A percentile compares a stretch with the other conserved stretches of the same genome.
Evolutionary conservation across 1,139 yeast species (phyloP).

Genomic region (Debaryomyces singareniensis): DNA sequence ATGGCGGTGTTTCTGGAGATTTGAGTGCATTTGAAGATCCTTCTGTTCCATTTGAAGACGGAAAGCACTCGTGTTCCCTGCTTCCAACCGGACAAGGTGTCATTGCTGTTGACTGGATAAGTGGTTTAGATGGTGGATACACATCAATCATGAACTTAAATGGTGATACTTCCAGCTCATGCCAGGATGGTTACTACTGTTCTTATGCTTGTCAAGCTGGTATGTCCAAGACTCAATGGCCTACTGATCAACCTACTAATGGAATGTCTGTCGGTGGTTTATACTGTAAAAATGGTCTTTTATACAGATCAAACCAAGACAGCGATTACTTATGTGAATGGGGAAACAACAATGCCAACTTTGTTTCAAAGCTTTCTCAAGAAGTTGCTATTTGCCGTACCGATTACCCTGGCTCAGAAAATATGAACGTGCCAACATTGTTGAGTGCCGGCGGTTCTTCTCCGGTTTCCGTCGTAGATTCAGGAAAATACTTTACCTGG

Average conservation of each 20-base stretch:
- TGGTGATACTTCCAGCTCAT: slow-evolving; percentile 57
- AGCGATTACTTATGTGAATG: slow-evolving; percentile 70
- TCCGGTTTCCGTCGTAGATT: slow-evolving; percentile 75
- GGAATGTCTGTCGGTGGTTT: slow-evolving; percentile 94
- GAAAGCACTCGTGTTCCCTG: slow-evolving; percentile 62
- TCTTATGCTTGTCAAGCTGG: slow-evolving; percentile 96
- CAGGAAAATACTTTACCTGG: slow-evolving; percentile 75
- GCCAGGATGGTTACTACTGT: slow-evolving; percentile 88
- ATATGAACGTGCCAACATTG: slow-evolving; percentile 90
- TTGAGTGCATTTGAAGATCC: slow-evolving; percentile 50
- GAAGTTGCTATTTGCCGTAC: slow-evolving; percentile 91
- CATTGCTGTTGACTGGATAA: slow-evolving; percentile 71
- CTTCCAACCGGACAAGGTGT: slow-evolving; percentile 96
- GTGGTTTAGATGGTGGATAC: slow-evolving; percentile 73
- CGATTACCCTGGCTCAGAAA: slow-evolving; percentile 98
- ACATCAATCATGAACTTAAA: slow-evolving; percentile 64
- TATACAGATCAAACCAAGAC: slow-evolving; percentile 68
- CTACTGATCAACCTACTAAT: slow-evolving; percentile 69
- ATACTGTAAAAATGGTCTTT: slow-evolving; percentile 68
- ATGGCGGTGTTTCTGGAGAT: slow-evolving; percentile 48
- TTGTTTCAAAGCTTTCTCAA: slow-evolving; percentile 56
- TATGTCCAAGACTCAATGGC: slow-evolving; percentile 98
- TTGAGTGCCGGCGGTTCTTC: slow-evolving; percentile 61
- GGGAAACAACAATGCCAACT: slow-evolving; percentile 68
- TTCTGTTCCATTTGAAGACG: slow-evolving; percentile 65